Conservation (phyloP, 2,329 filamentous ascomycete species). For the Aspergillus spinulosporus region DNA sequence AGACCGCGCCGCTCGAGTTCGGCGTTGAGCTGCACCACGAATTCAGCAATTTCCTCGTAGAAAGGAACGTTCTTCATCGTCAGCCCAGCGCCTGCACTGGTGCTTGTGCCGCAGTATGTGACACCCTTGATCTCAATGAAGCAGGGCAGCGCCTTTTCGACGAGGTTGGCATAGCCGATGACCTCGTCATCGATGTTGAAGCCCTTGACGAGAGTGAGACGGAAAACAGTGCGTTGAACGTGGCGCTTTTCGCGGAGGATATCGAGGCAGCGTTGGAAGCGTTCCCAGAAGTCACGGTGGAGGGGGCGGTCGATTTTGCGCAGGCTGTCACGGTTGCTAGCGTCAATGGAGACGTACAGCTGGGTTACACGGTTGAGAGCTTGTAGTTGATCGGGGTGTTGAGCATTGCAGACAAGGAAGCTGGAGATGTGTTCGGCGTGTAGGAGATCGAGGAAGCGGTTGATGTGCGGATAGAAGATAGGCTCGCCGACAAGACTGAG, state of each 20-base stretch:
- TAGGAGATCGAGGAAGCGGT: slow-evolving; percentile 81
- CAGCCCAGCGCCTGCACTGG: slow-evolving; percentile 77
- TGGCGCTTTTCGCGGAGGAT: slow-evolving; percentile 82
- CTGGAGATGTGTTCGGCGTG: slow-evolving; percentile 85
- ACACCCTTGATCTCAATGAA: slow-evolving; percentile 97
- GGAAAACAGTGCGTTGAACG: slow-evolving; percentile 88
- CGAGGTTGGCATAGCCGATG: slow-evolving; percentile 83
- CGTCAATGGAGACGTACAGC: slow-evolving; percentile 94
- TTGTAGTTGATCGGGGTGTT: slow-evolving; percentile 88
- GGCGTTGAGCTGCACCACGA: slow-evolving; percentile 72
- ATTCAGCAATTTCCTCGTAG: slow-evolving; percentile 83
- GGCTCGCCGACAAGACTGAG: slow-evolving; percentile 91
- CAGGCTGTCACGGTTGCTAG: slow-evolving; percentile 82
- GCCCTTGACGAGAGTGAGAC: slow-evolving; percentile 91
- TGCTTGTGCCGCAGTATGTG: slow-evolving; percentile 91
- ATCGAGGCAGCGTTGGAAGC: slow-evolving; percentile 86
- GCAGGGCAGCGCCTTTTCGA: slow-evolving; percentile 81
- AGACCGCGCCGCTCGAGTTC: slow-evolving; percentile 70
- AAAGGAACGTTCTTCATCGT: slow-evolving; percentile 98
- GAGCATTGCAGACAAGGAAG: slow-evolving; percentile 95
- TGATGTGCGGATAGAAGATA: slow-evolving; percentile 99
- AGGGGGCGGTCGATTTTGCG: slow-evolving; percentile 87
- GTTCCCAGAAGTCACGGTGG: slow-evolving; percentile 96
- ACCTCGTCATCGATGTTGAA: slow-evolving; percentile 97
- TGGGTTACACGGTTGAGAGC: slow-evolving; percentile 84